Base-by-base conservation (phyloP, 192 early-diverging fungal genomes). In the Coemansia sp. region DNA sequence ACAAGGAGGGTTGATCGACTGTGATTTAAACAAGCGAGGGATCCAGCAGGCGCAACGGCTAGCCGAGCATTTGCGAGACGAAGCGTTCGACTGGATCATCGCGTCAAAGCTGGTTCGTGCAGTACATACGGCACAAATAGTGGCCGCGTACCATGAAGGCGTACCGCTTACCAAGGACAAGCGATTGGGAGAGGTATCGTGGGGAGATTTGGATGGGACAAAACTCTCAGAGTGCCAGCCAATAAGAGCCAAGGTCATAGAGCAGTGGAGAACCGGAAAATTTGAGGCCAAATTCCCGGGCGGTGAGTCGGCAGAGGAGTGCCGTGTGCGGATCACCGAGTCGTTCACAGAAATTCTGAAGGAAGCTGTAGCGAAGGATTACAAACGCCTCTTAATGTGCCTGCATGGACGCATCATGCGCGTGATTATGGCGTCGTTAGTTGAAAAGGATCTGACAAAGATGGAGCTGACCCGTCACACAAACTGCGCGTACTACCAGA, bases 181-280 rank as follows among this genome's bases (percentile, higher is more conserved):
- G 48, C 72, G 79, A 5, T 70, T 81, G 2, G 75, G 75, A 53
- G 79, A 81, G 64, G 64, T 81, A 9, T 75, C 70, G n/a, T 81
- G 79, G 79, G 79, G 79, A 23, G 57, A 66, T 2, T 37, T 68
- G 2, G 79, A 81, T 39, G 79, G 79, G 25, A 58, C 25, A 12
- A 68, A 62, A 9, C 53, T 72, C 12, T 48, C 25, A 15, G 71
- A 60, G 5, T 60, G 58, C 34, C 37, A 58, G 25, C 49, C 66
- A 0, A 31, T 37, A 10, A 15, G 75, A 39, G 43, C 55, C 45
- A 48, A 62, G 2, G 70, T 81, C 0, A 34, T 66, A 6, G 33
- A 46, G 4, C 31, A 30, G 20, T 81, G 79, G 79, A 59, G 39
- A 12, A 29, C 28, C 2, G 79, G 79, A 18, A 67, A 81, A 40